Percentiles rank a stretch among this genome's conserved stretches.
Conservation (phyloP, 164 flowering plant genomes). For the Nymphaea thermarum region DNA sequence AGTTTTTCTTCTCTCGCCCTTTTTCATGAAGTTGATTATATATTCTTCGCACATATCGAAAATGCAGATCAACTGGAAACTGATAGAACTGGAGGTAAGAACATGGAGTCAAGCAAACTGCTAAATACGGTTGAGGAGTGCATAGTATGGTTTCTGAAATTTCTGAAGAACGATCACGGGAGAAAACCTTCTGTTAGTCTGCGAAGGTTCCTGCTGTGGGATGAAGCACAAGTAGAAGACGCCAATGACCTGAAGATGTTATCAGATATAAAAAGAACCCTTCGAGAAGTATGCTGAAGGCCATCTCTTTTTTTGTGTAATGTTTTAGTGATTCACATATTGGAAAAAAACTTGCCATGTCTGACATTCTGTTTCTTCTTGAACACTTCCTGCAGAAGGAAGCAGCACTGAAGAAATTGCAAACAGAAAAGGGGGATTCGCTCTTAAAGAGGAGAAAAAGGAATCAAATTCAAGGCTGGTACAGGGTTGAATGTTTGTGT, state of each 20-base stretch:
- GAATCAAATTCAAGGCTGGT: conserved; percentile 12
- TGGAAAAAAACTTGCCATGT: no score
- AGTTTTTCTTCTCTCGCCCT: neutral
- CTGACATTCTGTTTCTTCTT: neutral
- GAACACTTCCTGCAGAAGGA: conserved; percentile 20
- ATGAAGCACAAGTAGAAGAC: conserved; percentile 31
- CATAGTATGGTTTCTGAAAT: conserved; percentile 24
- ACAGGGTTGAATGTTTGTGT: conserved; percentile 20
- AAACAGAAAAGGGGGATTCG: conserved; percentile 30
- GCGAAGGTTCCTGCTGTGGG: conserved; percentile 12
- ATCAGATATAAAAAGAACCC: conserved; percentile 18
- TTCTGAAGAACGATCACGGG: conserved; percentile 25
- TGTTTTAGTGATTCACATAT: neutral
- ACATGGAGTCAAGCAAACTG: conserved; percentile 19
- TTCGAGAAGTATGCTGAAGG: conserved; percentile 31
- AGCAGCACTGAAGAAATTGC: conserved; percentile 24
- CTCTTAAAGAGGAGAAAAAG: conserved; percentile 11
- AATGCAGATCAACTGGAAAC: conserved; percentile 20
- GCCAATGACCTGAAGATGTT: conserved; percentile 36
- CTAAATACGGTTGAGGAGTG: conserved; percentile 31
- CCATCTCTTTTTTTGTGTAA: neutral
- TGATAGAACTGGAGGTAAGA: conserved; percentile 15
- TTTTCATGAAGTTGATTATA: neutral
- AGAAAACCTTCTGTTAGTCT: conserved; percentile 22
- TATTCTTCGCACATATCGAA: neutral